Base-by-base conservation (phyloP, 2,329 filamentous ascomycete species). In the Epichloe gansuensis region DNA sequence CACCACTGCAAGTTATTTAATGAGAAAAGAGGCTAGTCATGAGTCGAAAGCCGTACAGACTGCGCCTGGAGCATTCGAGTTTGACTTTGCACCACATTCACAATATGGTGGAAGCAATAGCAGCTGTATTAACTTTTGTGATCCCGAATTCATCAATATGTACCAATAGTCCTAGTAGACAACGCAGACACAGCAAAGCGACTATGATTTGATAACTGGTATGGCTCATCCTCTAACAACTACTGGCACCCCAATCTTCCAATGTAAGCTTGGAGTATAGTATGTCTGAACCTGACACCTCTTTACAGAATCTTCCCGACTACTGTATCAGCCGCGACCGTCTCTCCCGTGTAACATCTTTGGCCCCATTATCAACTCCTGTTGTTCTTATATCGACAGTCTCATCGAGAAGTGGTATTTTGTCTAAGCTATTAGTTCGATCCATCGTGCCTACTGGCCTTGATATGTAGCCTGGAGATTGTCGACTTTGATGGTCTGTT, bases 331-430 rank as follows among this genome's bases (percentile, higher is more conserved):
- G n/a, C n/a, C 31, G 34, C 27, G 61, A 51, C 58, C 68, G 79
- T 54, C 78, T 70, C 60, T 76, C 74, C 36, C 73, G 70, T 3
- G 72, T 68, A 5, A 70, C 64, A 56, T 75, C 71, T 53, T 66
- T 72, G n/a, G 68, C 68, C 1, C 68, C 66, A 1, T 63, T 65
- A 50, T 78, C 75, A 38, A 74, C 58, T 2, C 72, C 70, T 1
- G 71, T 74, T 5, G 69, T 63, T 13, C 57, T 61, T 3, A 61
- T 60, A 6, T 57, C 59, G 11, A 59, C 59, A 42, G 62, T 61
- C 50, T 78, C 74, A 15, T 77, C 75, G 15, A 84, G 65, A 34
- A 82, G 63, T 2, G 80, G 79, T 46, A 84, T 82, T 17, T 71
- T 68, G 54, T 82, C 79, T 2, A 83, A 62, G 46, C 62, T 66